phyloP scores from a whole-genome alignment of 1,284 basidiomycete genomes.

The Cryptococcus sp. region DNA sequence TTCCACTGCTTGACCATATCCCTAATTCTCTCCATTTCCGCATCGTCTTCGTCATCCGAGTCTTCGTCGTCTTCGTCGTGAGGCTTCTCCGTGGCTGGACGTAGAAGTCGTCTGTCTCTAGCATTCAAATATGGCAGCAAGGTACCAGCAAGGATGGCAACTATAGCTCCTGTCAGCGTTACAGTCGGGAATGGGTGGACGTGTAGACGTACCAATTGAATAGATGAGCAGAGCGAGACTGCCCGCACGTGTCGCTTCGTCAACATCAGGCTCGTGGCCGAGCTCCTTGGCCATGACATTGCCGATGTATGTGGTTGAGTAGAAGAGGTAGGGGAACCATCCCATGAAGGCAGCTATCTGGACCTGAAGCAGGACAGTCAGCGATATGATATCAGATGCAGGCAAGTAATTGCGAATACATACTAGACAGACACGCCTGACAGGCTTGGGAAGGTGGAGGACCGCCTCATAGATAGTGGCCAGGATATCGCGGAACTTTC shows the following conservation, averaged over 20 bases:
- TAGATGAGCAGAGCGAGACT: constrained; percentile 88
- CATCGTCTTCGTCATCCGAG: constrained; percentile 68
- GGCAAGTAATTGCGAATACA: constrained; percentile 13
- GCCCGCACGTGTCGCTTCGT: constrained; percentile 79
- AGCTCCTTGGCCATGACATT: constrained; percentile 84
- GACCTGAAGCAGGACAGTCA: constrained; percentile 25
- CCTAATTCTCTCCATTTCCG: constrained; percentile 67
- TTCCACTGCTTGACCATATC: constrained; percentile 77
- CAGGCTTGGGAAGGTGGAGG: constrained; percentile 72
- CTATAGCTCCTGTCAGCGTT: constrained; percentile 52
- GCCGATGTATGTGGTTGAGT: constrained; percentile 89
- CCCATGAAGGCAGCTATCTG: constrained; percentile 56
- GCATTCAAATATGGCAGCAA: constrained; percentile 78
- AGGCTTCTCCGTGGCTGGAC: constrained; percentile 55
- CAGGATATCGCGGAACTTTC: constrained; percentile 62
- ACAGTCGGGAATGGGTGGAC: not conserved
- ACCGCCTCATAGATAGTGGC: constrained; percentile 74
- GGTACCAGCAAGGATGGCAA: constrained; percentile 80
- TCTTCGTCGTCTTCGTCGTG: constrained; percentile 38
- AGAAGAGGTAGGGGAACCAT: constrained; percentile 94
- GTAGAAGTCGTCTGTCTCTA: constrained; percentile 73
- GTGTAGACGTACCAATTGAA: constrained; percentile 67
- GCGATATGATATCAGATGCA: no score
- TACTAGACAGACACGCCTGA: constrained; percentile 85
- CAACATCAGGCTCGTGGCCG: constrained; percentile 69